Base-by-base conservation (phyloP, 805 yeast species). In the Saccharomycopsis sp. region DNA sequence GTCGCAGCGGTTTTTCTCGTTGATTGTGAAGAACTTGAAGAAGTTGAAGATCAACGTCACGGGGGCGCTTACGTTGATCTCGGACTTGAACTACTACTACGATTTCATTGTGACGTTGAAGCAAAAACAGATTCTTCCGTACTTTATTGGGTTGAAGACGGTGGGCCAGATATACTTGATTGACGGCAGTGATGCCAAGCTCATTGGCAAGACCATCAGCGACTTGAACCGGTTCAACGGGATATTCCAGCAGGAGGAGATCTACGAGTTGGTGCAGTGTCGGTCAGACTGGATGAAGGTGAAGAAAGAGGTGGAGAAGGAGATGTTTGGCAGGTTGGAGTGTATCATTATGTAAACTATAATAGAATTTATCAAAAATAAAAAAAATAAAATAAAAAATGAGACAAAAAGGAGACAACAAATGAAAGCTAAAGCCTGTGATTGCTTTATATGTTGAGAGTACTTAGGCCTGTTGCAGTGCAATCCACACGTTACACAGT, bases 271-370 rank as follows among this genome's bases (percentile, higher is more conserved):
- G 60, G 92, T 87, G 4, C 87, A 83, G 50, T 65, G 94, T 46
- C 67, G 98, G 42, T 71, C 77, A 27, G 98, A 89, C 58, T 89
- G 98, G 98, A 61, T 71, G 0, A 54, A 63, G 27, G 81, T 89
- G 20, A 80, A 76, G 50, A 67, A 70, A 47, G 82, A 81, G 45
- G 96, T 89, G 7, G 97, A 89, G 59, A 85, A 80, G 57, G 88
- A 85, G n/a, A 83, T 92, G 78, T 92, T 87, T 54, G 97, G 98
- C 0, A 60, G 79, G 21, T 81, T 76, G 20, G 96, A 87, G 53
- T 88, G 96, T 63, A 50, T 57, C 0, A 63, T 85, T 31, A 62
- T 70, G 62, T 79, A 56, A n/a, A n/a, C n/a, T n/a, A n/a, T n/a
- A n/a, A n/a, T n/a, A n/a, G n/a, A n/a, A n/a, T n/a, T n/a, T n/a